These are phyloP conservation scores for Sphagnum tenellum DNA, from an alignment of 225 moss, liverwort and hornwort genomes.

Conservation along the genomic window DNA sequence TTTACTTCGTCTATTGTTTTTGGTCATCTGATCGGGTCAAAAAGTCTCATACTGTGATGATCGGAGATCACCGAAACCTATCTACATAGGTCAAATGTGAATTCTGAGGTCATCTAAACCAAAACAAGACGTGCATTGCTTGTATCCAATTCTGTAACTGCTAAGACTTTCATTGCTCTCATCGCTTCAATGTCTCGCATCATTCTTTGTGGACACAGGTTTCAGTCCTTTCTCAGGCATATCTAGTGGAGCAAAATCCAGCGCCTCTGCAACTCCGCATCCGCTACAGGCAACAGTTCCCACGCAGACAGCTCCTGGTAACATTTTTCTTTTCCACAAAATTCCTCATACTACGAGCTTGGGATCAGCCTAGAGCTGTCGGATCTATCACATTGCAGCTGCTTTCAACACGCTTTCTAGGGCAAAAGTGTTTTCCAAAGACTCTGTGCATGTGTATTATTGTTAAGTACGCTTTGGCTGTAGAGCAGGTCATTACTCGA, in stretches of 20 bases:
- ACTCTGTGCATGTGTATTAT: too few species aligned
- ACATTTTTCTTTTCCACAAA: neutral
- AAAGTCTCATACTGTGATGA: neutral
- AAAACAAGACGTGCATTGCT: neutral
- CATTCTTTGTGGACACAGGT: slow-evolving; percentile 7
- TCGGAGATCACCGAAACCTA: neutral
- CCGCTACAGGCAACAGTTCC: slow-evolving; percentile 4
- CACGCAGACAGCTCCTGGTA: slow-evolving; percentile 11
- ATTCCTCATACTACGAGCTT: neutral
- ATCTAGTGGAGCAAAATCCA: slow-evolving; percentile 2
- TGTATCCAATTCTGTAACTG: neutral
- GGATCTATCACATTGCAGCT: neutral
- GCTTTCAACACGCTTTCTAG: neutral
- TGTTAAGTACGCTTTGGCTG: too few species aligned
- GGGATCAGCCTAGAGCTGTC: neutral
- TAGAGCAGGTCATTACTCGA: too few species aligned
- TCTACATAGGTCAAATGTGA: neutral
- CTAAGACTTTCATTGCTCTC: too few species aligned
- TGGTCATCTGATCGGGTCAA: neutral
- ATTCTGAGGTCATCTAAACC: neutral
- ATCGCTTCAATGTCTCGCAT: too few species aligned
- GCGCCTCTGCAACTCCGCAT: neutral
- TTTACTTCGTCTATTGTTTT: too few species aligned
- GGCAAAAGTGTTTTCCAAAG: neutral
- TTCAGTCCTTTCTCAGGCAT: slow-evolving; percentile 11